phyloP scores from a whole-genome alignment of 768 basidiomycete genomes.

The Epithele typhae region DNA sequence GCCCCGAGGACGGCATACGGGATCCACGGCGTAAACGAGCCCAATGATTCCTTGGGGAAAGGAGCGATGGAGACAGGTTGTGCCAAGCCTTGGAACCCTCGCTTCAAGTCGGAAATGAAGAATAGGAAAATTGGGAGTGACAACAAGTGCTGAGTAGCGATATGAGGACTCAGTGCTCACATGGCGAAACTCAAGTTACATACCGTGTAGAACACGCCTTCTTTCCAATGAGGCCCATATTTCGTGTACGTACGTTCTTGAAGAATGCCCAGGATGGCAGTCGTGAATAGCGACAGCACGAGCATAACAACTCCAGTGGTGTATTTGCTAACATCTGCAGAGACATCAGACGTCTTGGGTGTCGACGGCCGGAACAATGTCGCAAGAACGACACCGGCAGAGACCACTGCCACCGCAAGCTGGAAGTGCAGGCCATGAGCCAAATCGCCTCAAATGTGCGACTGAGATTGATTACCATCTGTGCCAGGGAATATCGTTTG shows the following conservation, averaged over 20 bases:
- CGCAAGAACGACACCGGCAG: conserved; percentile 65
- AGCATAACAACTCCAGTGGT: conserved; percentile 67
- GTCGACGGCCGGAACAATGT: conserved; percentile 57
- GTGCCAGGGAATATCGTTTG: conserved; percentile 52
- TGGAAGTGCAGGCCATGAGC: conserved; percentile 21
- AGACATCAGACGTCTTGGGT: conserved; percentile 19
- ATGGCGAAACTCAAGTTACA: conserved; percentile 8
- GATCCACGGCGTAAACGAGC: conserved; percentile 22
- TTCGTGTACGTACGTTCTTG: conserved; percentile 73
- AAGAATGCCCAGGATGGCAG: conserved; percentile 63
- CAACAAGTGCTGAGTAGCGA: conserved; percentile 56
- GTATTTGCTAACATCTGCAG: conserved; percentile 35
- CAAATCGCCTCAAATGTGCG: background rate
- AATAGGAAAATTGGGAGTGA: conserved; percentile 76
- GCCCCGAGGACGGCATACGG: conserved; percentile 55
- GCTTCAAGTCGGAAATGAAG: conserved; percentile 50
- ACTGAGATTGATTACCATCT: conserved; percentile 48
- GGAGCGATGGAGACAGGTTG: conserved; percentile 20
- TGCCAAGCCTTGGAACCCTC: conserved; percentile 48
- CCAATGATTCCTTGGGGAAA: conserved; percentile 1
- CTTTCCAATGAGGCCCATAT: conserved; percentile 80
- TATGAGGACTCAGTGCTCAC: background rate
- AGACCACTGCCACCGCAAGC: conserved; percentile 64
- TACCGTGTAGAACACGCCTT: conserved; percentile 83
- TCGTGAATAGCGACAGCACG: conserved; percentile 58